Evolutionary conservation across 192 early-diverging fungal species (phyloP).

Genomic region (Chytriomyces hyalinus): DNA sequence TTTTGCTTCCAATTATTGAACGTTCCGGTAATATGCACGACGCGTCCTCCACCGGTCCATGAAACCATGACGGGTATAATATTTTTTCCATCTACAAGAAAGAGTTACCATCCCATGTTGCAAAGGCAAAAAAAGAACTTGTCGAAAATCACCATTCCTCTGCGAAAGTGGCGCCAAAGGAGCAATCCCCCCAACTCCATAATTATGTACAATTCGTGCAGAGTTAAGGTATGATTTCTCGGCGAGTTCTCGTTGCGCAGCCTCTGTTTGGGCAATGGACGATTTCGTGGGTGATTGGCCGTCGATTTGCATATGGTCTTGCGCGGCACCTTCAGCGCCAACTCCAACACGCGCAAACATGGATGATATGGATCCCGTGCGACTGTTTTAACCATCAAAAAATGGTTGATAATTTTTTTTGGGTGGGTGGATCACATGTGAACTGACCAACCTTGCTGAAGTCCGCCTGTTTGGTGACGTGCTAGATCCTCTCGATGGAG

Average conservation of each 20-base stretch:
- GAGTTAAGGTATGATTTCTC: slow-evolving; percentile 33
- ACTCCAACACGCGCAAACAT: background rate
- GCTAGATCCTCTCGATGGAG: too few species aligned
- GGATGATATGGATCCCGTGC: background rate
- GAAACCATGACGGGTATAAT: slow-evolving; percentile 87
- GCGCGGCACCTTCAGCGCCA: background rate
- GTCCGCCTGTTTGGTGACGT: too few species aligned
- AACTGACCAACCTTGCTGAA: too few species aligned
- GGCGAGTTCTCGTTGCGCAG: background rate
- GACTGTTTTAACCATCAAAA: background rate
- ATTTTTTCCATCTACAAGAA: slow-evolving; percentile 19
- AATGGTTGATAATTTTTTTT: too few species aligned
- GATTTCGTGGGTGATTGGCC: background rate
- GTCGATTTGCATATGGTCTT: background rate
- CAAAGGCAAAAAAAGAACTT: slow-evolving; percentile 20
- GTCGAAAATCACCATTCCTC: slow-evolving; percentile 13
- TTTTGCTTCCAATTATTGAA: slow-evolving; percentile 98
- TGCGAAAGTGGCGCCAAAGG: slow-evolving; percentile 35
- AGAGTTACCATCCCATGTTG: background rate
- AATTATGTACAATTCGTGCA: slow-evolving; percentile 38
- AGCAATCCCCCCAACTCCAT: slow-evolving; percentile 38
- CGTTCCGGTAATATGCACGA: slow-evolving; percentile 92
- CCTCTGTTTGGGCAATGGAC: background rate
- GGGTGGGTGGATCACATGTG: too few species aligned
- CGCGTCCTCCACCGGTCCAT: slow-evolving; percentile 82